Evolutionary conservation across 2,329 filamentous ascomycete species (phyloP), one percentile per base, ranked within the genome.

Genomic region (Penicillium oxalicum): DNA sequence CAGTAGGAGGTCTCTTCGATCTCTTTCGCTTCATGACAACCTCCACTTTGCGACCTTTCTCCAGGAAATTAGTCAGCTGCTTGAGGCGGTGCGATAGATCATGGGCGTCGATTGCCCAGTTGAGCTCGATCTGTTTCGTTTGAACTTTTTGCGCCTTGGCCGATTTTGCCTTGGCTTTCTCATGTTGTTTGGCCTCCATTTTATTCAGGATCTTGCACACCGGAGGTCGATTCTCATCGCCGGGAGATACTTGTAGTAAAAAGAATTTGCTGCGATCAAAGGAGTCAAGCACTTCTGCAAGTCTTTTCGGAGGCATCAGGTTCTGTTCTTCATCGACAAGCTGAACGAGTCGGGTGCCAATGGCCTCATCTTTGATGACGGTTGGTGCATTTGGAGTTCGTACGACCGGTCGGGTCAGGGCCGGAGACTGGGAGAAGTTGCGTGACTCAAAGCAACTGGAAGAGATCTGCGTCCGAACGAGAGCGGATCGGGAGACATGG

Each of bases 51-150:
- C 80, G 78, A 1, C 90, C 90, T 66, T 88, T 88, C 7, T 66
- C 72, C 63, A 96, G 64, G 64, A 95, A 95, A 46, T 72, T 76
- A 52, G 70, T 70, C 60, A 91, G 66, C 70, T 82, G 81, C 61
- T 79, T 79, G 66, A 93, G 65, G 63, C 84, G 80, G 65, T 87
- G 84, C n/a, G 71, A 71, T 45, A 95, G 67, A 72, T 96, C 91
- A 63, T 91, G 80, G 9, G 69, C 63, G 52, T 83, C 83, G 61
- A 95, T 94, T 32, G 85, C 83, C 91, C 91, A 97, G 67, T 89
- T 91, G 59, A 97, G 60, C 71, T 96, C 91, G n/a, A 96, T 68
- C 63, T 85, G 84, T 72, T 96, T 96, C 12, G 69, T 64, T 58
- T 61, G 66, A 51, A 55, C 68, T 65, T 53, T 70, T 62, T 58